Base-by-base conservation (phyloP, 2,329 filamentous ascomycete species). In the Venturia nashicola region DNA sequence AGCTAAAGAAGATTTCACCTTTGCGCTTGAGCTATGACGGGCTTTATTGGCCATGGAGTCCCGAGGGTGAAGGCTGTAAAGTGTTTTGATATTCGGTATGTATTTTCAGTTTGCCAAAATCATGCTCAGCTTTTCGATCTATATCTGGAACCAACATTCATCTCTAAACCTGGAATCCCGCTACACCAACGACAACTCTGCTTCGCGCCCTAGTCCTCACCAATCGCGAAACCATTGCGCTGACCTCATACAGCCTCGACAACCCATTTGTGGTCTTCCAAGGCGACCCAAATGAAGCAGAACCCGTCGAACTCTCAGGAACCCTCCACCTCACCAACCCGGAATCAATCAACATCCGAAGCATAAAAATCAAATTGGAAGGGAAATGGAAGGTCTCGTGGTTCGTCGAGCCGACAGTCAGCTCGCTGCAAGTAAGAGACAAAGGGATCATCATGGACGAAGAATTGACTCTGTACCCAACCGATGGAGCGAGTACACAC, bases 181-280 rank as follows among this genome's bases (percentile, higher is more conserved):
- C 6, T 6, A 18, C 48, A n/a, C 32, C 48, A 55, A 18, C 23
- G 16, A 55, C 11, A 32, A 55, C 2, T 16, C 20, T 34, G 32
- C 23, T 55, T 55, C 27, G 23, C 11, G 9, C 48, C 34, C 3
- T 4, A n/a, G n/a, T 40, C 7, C 23, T 18, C 18, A 2, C 12
- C 11, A 20, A 14, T 16, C 1, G 27, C 16, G 14, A 42, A n/a
- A 60, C 6, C 23, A 27, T 16, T n/a, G 7, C 11, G 42, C 59
- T 44, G 59, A 42, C 59, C 39, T 27, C 36, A 27, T 18, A 32
- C 39, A 78, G 76, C 65, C 78, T 78, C 43, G 75, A 78, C 65
- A 76, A 74, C 40, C 75, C 76, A 23, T 80, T 80, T 68, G 75
- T 80, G 36, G 78, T 80, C 66, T 79, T 80, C 71, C 74, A 79